Base-by-base conservation (phyloP, 1,284 basidiomycete genomes). In the Xerocomus nothofagi region DNA sequence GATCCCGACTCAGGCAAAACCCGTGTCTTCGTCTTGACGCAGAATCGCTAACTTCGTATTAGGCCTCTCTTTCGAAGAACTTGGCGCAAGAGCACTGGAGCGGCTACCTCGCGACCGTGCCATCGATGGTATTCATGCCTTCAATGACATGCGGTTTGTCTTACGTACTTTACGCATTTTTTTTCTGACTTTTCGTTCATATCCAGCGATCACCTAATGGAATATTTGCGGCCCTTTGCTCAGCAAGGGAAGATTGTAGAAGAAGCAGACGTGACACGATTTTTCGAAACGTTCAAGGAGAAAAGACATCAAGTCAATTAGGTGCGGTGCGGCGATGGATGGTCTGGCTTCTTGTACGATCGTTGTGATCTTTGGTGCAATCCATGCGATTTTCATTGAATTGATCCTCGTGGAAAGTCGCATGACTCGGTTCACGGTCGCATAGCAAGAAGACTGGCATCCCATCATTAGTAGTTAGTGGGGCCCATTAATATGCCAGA, bases 71-170 rank as follows among this genome's bases (percentile, higher is more conserved):
- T 69, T 91, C 32, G 89, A 91, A 64, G 86, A 89, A 61, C 76
- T 91, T 4, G 88, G 89, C 9, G 76, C 89, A 74, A 83, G 87
- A 39, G 89, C 88, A 2, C 69, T 91, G 12, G 72, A 77, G 43
- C 73, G 77, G 39, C 65, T 91, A 24, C 89, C 88, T 39, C 82
- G 86, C 47, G 88, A 89, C 44, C 79, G 75, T 41, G 86, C 87
- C 2, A 79, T 91, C 49, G 85, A 91, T 58, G 86, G 89, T 1
- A 89, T 91, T 30, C 78, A 81, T 48, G 88, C 86, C 2, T 91
- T 88, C 69, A 89, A 90, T 58, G 73, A 77, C 47, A 84, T 91
- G 86, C 75, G 85, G 88, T 89, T 54, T 48, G 78, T 67, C 21
- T 17, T 7, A 2, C 9, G n/a, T 9, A 12, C 5, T 11, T 17